These are phyloP conservation scores for Fabrea salina DNA, from an alignment of 169 alveolate genomes.

Conservation along the genomic window DNA sequence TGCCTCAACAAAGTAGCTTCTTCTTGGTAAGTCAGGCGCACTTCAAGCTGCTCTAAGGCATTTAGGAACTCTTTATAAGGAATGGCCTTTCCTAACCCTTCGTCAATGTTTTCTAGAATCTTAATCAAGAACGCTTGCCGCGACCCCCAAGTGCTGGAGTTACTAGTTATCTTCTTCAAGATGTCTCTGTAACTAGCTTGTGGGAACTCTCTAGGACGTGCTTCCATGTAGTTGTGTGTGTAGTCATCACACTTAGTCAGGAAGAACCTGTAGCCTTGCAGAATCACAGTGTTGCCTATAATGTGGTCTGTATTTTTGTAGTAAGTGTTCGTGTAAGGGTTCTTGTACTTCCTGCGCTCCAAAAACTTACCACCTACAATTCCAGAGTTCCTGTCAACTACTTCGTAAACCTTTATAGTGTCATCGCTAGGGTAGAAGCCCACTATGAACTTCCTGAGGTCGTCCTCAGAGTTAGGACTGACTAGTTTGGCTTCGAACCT, in stretches of 20 bases:
- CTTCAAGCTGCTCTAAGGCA: conserved; percentile 56
- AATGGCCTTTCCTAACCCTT: conserved; percentile 56
- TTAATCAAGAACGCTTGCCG: conserved; percentile 58
- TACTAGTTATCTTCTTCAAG: conserved; percentile 53
- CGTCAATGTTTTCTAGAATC: conserved; percentile 58
- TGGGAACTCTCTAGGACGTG: conserved; percentile 72
- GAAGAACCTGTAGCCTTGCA: conserved; percentile 72
- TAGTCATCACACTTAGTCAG: conserved; percentile 78
- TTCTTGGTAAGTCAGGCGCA: conserved; percentile 64
- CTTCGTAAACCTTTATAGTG: conserved; percentile 72
- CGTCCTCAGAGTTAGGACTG: conserved; percentile 78
- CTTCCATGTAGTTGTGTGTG: conserved; percentile 77
- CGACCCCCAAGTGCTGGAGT: conserved; percentile 49
- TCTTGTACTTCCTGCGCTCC: conserved; percentile 73
- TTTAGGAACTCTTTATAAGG: conserved; percentile 59
- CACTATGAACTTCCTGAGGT: conserved; percentile 76
- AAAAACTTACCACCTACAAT: conserved; percentile 81
- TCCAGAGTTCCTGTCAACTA: conserved; percentile 83
- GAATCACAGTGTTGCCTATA: conserved; percentile 69
- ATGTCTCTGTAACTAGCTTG: conserved; percentile 65
- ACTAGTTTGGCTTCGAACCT: conserved; percentile 77
- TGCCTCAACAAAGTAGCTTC: conserved; percentile 63
- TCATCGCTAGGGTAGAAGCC: conserved; percentile 81
- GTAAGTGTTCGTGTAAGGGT: conserved; percentile 66
- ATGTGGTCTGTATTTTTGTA: conserved; percentile 71